A percentile compares a stretch with the other conserved stretches of the same genome.
These are phyloP conservation scores for Misopates orontium DNA, from an alignment of 257 asterid species.

Conservation along the genomic window DNA sequence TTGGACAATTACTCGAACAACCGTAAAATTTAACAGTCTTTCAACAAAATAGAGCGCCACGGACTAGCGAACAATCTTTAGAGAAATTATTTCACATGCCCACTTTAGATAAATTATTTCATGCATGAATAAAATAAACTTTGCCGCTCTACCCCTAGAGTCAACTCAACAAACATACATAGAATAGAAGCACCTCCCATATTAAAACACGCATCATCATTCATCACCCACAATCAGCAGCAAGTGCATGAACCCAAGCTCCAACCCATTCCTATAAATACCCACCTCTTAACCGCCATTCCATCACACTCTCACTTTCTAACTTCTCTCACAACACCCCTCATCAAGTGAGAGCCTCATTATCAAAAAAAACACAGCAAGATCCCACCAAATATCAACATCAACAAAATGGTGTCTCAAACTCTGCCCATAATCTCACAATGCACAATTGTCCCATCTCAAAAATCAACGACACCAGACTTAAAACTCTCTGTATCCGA, in stretches of 20 bases:
- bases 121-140: too few species aligned
- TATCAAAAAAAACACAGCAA: too few species aligned
- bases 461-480: slow-evolving; percentile 36
- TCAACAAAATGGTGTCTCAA: slow-evolving; percentile 39
- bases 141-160: too few species aligned
- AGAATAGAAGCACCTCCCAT: background rate
- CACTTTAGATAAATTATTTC: too few species aligned
- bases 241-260: slow-evolving; percentile 53
- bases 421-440: slow-evolving; percentile 36
- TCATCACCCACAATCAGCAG: too few species aligned
- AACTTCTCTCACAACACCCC: background rate
- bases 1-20: too few species aligned
- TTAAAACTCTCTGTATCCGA: slow-evolving; percentile 75
- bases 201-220: slow-evolving; percentile 3
- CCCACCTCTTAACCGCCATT: slow-evolving; percentile 26
- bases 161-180: slow-evolving; percentile 27
- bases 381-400: background rate
- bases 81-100: too few species aligned
- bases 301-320: slow-evolving; percentile 32
- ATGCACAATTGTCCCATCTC: slow-evolving; percentile 46
- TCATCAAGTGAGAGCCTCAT: background rate
- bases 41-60: too few species aligned
- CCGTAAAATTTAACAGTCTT: too few species aligned
- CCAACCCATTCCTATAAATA: slow-evolving; percentile 36
- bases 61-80: too few species aligned